Base-by-base conservation (phyloP, 768 basidiomycete species). In the Serendipita sp. region DNA sequence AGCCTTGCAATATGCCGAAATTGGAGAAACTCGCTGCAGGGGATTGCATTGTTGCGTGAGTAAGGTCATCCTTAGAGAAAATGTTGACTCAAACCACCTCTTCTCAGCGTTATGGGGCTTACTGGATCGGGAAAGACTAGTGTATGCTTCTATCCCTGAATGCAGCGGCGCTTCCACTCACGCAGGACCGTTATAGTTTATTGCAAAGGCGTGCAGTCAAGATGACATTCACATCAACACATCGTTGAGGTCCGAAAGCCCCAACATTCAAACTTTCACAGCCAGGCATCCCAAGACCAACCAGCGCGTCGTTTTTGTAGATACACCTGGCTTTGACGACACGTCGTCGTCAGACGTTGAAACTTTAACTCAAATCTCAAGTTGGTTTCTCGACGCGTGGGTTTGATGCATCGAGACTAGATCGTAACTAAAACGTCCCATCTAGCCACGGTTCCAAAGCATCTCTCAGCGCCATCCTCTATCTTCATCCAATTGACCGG, bases 261-360 rank as follows among this genome's bases (percentile, higher is more conserved):
- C 48, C n/a, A 51, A 51, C n/a, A 18, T 51, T 51, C 48, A n/a
- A 51, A 51, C 48, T n/a, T 51, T 51, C 30, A n/a, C n/a, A 8
- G n/a, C 48, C 7, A 51, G 8, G 8, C 48, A 51, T 51, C 48
- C 48, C 7, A 51, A 8, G 48, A 51, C 48, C 18, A 35, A 35
- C 23, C n/a, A 36, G 35, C 56, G 56, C 11, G 28, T 60, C 56
- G 30, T 65, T n/a, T 44, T 72, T 1, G 71, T 72, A 23, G 71
- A 72, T 30, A 72, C 72, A 0, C 71, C 72, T 0, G 67, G 71
- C 1, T 72, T 72, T 38, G 68, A 72, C 11, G 68, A 69, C 45
- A 72, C 68, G 2, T 46, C 8, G 18, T 60, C 65, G 58, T 52
- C 68, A 7, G 72, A 70, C 41, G 36, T 36, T 13, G 63, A 44